These are phyloP conservation scores for Calonectria hongkongensis DNA, from an alignment of 2,329 filamentous ascomycete species.

Conservation along the genomic window DNA sequence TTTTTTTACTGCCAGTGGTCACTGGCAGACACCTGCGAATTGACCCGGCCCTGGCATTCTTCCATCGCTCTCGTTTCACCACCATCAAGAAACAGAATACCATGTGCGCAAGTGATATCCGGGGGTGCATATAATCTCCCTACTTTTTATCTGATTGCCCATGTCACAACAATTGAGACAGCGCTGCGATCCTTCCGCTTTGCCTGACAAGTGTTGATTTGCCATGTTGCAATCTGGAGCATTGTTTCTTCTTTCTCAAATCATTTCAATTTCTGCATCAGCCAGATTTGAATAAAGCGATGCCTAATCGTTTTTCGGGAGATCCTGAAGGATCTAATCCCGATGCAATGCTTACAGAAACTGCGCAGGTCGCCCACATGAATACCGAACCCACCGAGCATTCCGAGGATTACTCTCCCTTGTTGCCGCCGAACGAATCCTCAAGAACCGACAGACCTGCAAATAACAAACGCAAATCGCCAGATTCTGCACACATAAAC, in stretches of 20 bases:
- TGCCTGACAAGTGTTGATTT: constrained; percentile 52
- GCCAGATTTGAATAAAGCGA: constrained; percentile 37
- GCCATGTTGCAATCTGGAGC: constrained; percentile 38
- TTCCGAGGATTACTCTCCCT: constrained; percentile 41
- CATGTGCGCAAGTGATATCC: constrained; percentile 17
- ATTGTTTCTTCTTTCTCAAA: constrained; percentile 12
- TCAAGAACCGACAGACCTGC: constrained; percentile 28
- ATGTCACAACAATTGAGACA: constrained; percentile 31
- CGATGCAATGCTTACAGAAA: constrained; percentile 40
- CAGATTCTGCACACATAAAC: constrained; percentile 27
- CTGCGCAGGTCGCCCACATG: constrained; percentile 32
- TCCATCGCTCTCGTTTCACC: constrained; percentile 24
- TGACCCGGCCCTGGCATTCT: not conserved
- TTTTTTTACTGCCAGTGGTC: not conserved
- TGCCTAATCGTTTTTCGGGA: constrained; percentile 38
- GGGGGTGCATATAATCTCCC: constrained; percentile 13
- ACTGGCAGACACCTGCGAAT: not conserved
- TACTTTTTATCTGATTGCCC: constrained; percentile 26
- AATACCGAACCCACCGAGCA: constrained; percentile 42
- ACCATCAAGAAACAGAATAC: constrained; percentile 8
- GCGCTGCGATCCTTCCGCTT: constrained; percentile 30
- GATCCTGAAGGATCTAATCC: constrained; percentile 29
- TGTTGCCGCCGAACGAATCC: constrained; percentile 37
- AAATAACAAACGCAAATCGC: constrained; percentile 50
- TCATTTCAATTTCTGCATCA: constrained; percentile 15